Evolutionary conservation across 257 asterid genomes (phyloP).

Genomic region (Jacaranda mimosifolia): DNA sequence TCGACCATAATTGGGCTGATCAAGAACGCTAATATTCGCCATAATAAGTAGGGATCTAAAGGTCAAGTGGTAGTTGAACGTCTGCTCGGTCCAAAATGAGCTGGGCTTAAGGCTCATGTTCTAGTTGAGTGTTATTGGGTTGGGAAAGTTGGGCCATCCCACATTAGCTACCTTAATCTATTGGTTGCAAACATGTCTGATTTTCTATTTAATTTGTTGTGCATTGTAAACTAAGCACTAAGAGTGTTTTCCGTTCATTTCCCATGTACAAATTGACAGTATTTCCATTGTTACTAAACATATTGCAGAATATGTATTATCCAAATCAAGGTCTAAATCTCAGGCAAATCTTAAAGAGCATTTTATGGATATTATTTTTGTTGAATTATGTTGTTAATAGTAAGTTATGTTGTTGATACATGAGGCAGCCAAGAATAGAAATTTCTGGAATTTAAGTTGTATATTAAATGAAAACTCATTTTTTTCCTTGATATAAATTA

Average conservation of each 20-base stretch:
- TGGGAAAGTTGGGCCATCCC: too few species aligned
- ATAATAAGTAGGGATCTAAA: too few species aligned
- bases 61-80: too few species aligned
- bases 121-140: too few species aligned
- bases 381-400: background rate
- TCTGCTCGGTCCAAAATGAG: too few species aligned
- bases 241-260: background rate
- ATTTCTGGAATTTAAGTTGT: conserved; percentile 11
- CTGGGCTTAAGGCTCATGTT: too few species aligned
- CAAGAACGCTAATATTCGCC: too few species aligned
- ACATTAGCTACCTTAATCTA: background rate
- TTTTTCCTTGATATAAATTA: conserved; percentile 16
- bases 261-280: background rate
- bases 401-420: conserved; percentile 18
- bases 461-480: background rate
- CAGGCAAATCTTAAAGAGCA: background rate
- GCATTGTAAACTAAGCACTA: background rate
- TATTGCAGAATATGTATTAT: background rate
- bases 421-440: background rate
- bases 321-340: conserved; percentile 18
- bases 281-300: background rate
- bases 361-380: conserved; percentile 20
- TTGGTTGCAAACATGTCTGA: background rate
- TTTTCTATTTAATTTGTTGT: background rate
- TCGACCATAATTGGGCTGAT: too few species aligned